Base-by-base conservation (phyloP, 371 early-diverging fungal genomes). In the Rhizopus stolonifer region DNA sequence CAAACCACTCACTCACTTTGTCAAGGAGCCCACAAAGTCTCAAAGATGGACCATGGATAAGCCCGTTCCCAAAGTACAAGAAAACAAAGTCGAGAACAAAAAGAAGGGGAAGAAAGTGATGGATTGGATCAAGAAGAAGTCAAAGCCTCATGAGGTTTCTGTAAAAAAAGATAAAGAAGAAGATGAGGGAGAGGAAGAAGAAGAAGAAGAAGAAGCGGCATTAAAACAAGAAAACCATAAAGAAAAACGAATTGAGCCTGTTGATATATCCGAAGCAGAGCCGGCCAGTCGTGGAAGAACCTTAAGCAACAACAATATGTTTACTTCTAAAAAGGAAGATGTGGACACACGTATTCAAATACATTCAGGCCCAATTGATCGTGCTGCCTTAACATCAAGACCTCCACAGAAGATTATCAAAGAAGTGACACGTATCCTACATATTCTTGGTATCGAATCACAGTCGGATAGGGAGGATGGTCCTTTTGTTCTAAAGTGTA, bases 321-420 rank as follows among this genome's bases (percentile, higher is more conserved):
- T 42, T 42, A 9, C 19, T 19, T 21, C 22, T 26, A 10, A 64
- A 4, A 43, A 34, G 42, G 36, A 36, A 14, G 34, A 42, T 11
- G 18, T 23, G 1, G 42, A 65, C 31, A 72, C 82, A 49, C 77
- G 70, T 40, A 63, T 88, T 58, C 82, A 85, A 14, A 75, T 79
- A 23, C 89, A 90, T 67, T 83, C 84, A 54, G 91, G 91, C 38
- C 87, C 88, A 14, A 85, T 91, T 7, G 90, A 89, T 49, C 82
- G 86, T 17, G 70, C 79, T 36, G 86, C 88, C 1, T 62, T 91
- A 52, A 87, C 88, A 15, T 82, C 87, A 11, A 75, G 84, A 22
- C 70, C 84, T 22, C 92, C 92, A 2, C 76, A 76, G 9, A 81
- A 84, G 56, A 74, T 88, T 19, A 81, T 90, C 47, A 69, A 76